Base-by-base conservation (phyloP, 75 land plant genomes). In the Sequoia sempervirens region DNA sequence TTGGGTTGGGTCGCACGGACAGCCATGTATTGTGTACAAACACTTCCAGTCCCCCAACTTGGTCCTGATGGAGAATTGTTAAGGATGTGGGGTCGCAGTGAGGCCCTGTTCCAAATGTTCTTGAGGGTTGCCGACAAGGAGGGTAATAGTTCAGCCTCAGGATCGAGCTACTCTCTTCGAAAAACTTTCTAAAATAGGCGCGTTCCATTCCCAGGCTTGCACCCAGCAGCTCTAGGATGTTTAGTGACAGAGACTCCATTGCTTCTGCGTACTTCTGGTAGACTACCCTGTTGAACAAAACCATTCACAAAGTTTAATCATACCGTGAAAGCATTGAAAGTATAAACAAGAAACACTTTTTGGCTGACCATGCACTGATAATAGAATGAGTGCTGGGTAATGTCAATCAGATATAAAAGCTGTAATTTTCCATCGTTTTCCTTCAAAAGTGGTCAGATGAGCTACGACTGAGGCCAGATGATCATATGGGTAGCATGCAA, bases 201-300 rank as follows among this genome's bases (percentile, higher is more conserved):
- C 84, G 28, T 5, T 82, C 91, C 43, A 96, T 85, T 1, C 94
- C 92, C 78, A 96, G 73, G 84, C 96, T 90, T 53, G 84, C 38
- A 30, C 86, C 93, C 70, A 96, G 74, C n/a, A 96, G 85, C 88
- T 95, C 94, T 92, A 92, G 91, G 38, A 96, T 86, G 54, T 50
- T 72, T 46, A 89, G 75, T 0, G 92, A 91, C n/a, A 94, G 86
- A 20, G 52, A 73, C 85, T 83, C 87, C 98, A 95, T 95, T 18
- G 89, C 93, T 79, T 89, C 87, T 61, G 90, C 89, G 84, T 94
- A 94, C 53, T 88, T 84, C 82, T 90, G 88, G 82, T 84, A 92
- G 12, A 92, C 87, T 80, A 23, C 72, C 83, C 96, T 96, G 87
- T 75, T 53, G 13, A 56, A 36, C 54, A 58, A 34, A 70, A 26